Percentiles rank a stretch among this genome's conserved stretches.
Evolutionary conservation across 495 filamentous ascomycete genomes (phyloP).

Genomic region (Hypoxylon perforatum): DNA sequence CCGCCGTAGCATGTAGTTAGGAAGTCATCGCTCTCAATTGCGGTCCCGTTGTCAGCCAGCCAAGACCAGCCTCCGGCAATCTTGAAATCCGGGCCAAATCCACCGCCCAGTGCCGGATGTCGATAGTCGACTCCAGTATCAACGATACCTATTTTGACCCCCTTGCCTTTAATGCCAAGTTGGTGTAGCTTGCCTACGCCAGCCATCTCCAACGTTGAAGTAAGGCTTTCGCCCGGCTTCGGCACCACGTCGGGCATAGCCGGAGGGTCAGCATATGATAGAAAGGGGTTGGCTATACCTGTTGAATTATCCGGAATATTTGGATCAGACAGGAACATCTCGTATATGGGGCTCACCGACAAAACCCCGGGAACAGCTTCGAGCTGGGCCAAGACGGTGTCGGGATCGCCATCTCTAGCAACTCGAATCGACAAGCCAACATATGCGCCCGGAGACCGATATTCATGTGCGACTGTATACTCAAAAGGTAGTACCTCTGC

Average conservation of each 20-base stretch:
- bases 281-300: constrained; percentile 1
- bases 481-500: constrained; percentile 25
- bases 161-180: constrained; percentile 47
- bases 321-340: constrained; percentile 18
- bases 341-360: constrained; percentile 33
- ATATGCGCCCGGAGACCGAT: constrained; percentile 29
- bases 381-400: constrained; percentile 12
- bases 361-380: constrained; percentile 25
- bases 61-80: constrained; percentile 54
- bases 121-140: constrained; percentile 61
- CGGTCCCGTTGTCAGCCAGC: constrained; percentile 44
- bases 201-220: constrained; percentile 37
- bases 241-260: constrained; percentile 18
- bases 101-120: constrained; percentile 61
- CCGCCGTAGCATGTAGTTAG: constrained; percentile 47
- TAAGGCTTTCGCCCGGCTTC: constrained; percentile 14
- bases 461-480: constrained; percentile 37
- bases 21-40: constrained; percentile 18
- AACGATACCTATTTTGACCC: constrained; percentile 50
- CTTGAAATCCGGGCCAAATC: constrained; percentile 57
- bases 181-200: constrained; percentile 47
- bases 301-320: not conserved
- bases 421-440: constrained; percentile 39
- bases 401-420: constrained; percentile 5
- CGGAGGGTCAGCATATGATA: constrained; percentile 23